Evolutionary conservation across 208 protist genomes (phyloP), one percentile per base, ranked within the genome.

Genomic region (Acanthamoeba triangularis): DNA sequence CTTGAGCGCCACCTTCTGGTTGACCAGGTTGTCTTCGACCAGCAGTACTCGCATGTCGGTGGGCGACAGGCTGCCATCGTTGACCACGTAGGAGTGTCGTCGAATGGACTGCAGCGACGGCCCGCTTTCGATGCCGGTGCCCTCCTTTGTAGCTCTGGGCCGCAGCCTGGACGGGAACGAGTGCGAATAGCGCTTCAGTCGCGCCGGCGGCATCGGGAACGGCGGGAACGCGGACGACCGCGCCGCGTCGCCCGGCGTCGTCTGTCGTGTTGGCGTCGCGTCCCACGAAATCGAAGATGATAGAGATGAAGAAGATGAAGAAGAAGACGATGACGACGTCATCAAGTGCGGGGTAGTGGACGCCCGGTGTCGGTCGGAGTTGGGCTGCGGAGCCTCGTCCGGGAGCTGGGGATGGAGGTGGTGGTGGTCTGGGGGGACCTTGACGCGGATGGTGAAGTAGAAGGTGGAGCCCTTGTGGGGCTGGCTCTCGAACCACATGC

Each of bases 1-100:
- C 88, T 93, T 67, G 44, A 10, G 25, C n/a, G 88, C 88, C 41
- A 93, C 88, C 49, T 69, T 93, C 23, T 93, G 88, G 63, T 93
- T 93, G 59, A 93, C 33, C 3, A 54, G 6, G 63, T 93, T 93
- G 61, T 93, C 88, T 41, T 93, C 88, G 25, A 44, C 88, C 37
- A 93, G 23, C 54, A 93, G 61, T 18, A 93, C 65, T 6, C 88
- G 88, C 30, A 63, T 54, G 23, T 80, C 72, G 72, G 13, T 80
- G 10, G 20, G 20, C 41, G 72, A 25, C 49, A 49, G 18, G 37
- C 72, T 80, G 72, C 49, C 49, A 5, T 41, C 41, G 72, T 28
- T 49, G 37, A 33, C 6, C 35, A 33, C 72, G 28, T 28, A 25
- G 4, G 6, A 10, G 18, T 49, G 30, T 14, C 41, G 72, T 7